Conservation (phyloP, 768 basidiomycete genomes). For the Kwoniella europaea region DNA sequence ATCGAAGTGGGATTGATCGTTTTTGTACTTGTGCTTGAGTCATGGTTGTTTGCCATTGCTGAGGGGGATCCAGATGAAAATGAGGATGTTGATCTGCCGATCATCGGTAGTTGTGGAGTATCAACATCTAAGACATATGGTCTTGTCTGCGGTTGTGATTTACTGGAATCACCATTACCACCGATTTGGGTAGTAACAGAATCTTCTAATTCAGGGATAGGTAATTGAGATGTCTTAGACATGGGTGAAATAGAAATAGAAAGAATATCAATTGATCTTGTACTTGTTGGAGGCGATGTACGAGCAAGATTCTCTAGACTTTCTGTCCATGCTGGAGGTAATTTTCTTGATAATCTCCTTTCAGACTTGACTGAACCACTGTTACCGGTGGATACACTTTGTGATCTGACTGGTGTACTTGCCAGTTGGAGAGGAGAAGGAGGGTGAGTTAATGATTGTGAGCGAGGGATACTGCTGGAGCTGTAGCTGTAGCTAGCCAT, state of each 20-base stretch:
- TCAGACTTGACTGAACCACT: neutral
- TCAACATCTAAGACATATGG: slow-evolving; percentile 23
- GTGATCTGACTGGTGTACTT: neutral
- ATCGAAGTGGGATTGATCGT: neutral
- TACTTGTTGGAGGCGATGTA: neutral
- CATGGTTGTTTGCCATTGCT: no score
- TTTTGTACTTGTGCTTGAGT: no score
- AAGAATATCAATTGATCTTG: neutral
- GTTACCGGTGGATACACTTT: neutral
- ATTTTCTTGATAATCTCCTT: slow-evolving; percentile 31
- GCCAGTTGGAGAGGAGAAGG: neutral
- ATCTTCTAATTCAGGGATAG: slow-evolving; percentile 21
- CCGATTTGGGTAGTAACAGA: slow-evolving; percentile 4
- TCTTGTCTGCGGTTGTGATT: slow-evolving; percentile 2
- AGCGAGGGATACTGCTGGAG: neutral
- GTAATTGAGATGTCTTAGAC: slow-evolving; percentile 16
- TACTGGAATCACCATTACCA: slow-evolving; percentile 1
- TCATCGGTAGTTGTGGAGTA: slow-evolving; percentile 9
- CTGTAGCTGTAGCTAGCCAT: neutral
- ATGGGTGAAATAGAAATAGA: slow-evolving; percentile 11
- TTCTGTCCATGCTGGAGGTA: slow-evolving; percentile 47
- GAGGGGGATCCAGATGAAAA: neutral
- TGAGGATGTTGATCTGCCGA: slow-evolving; percentile 8
- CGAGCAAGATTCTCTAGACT: slow-evolving; percentile 39
- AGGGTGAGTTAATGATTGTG: neutral